Base-by-base conservation (phyloP, 2,329 filamentous ascomycete genomes). In the Botryosphaeria dothidea region DNA sequence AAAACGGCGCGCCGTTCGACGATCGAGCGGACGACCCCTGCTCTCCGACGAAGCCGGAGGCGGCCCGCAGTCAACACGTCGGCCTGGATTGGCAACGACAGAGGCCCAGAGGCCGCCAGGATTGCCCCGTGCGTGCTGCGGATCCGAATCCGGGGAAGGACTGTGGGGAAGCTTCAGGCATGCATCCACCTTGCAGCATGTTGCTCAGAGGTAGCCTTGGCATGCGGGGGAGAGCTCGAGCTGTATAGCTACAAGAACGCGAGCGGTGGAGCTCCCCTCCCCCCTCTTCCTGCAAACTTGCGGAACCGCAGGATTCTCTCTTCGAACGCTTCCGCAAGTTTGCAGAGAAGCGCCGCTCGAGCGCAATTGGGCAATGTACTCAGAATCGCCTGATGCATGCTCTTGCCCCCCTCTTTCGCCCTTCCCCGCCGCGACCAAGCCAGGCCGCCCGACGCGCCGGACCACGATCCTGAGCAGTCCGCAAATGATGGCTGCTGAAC, bases 271-370 rank as follows among this genome's bases (percentile, higher is more conserved):
- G n/a, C n/a, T n/a, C 36, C 23, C 36, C 54, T 58, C 51, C 34
- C 38, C 25, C 38, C 25, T 25, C 46, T 49, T n/a, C 5, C 8
- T 8, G n/a, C n/a, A 46, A 11, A 36, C 3, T 13, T 46, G 56
- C 56, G 56, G 56, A 60, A 17, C 56, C 56, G 56, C 56, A 60
- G 41, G 11, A n/a, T n/a, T n/a, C n/a, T n/a, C n/a, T 41, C n/a
- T 43, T 8, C 19, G 11, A 17, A 45, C 56, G 56, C 56, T 60
- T 60, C 56, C 56, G 56, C 56, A 46, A 5, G 31, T 11, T 34
- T 6, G 31, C 2, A n/a, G 13, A 7, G 31, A 17, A 23, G 6
- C 41, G 36, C 56, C 41, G 27, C 34, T 34, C 23, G 27, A 23
- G 25, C 56, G 41, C 56, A 34, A 60, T 60, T 60, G 56, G 56